Percentiles rank a stretch among this genome's conserved stretches.
phyloP scores from a whole-genome alignment of 768 basidiomycete species.

The Suillus spraguei region DNA sequence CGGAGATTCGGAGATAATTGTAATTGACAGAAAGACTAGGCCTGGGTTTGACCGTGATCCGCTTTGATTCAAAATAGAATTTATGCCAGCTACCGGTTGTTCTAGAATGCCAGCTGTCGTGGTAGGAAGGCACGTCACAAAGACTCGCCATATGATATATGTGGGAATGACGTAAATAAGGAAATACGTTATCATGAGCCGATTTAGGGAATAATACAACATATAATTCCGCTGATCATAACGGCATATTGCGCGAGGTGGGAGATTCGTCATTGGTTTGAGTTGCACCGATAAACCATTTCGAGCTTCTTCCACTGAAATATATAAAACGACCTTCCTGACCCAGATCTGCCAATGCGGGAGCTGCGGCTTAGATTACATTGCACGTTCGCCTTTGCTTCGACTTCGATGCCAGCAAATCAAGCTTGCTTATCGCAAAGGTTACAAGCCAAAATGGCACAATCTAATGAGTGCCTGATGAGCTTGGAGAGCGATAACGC shows the following conservation, averaged over 20 bases:
- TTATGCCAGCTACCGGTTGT: too few species aligned
- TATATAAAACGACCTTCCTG: too few species aligned
- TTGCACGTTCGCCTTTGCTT: neutral
- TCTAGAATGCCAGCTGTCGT: too few species aligned
- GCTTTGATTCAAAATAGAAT: neutral
- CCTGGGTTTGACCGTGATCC: neutral
- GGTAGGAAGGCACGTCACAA: too few species aligned
- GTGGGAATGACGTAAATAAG: too few species aligned
- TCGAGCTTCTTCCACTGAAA: neutral
- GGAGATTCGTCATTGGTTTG: too few species aligned
- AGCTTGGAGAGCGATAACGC: neutral
- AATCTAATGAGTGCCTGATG: neutral
- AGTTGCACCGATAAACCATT: neutral
- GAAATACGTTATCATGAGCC: too few species aligned
- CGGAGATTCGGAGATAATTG: slow-evolving; percentile 8
- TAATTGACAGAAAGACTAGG: neutral
- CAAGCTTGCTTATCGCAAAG: neutral
- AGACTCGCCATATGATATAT: too few species aligned
- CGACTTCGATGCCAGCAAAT: neutral
- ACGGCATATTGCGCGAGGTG: too few species aligned
- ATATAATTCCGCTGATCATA: neutral
- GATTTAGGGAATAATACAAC: neutral
- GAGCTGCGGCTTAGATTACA: neutral
- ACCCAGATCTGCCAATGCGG: neutral
- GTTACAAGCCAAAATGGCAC: neutral